Base-by-base conservation (phyloP, 1,284 basidiomycete genomes). In the Cerioporus squamosus region DNA sequence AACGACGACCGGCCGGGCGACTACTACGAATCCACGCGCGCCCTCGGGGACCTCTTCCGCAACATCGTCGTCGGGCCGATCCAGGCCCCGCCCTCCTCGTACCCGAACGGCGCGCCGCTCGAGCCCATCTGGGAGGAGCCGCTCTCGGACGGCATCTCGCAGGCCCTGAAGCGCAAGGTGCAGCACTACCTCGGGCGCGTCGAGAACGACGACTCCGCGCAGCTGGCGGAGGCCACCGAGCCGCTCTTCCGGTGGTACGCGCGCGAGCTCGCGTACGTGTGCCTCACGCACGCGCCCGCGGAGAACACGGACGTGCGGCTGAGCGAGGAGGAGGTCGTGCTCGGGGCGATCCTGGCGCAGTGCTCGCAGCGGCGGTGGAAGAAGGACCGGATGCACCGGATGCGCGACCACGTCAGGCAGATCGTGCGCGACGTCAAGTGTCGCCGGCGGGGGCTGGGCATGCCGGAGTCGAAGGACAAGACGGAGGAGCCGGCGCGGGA, bases 271-370 rank as follows among this genome's bases (percentile, higher is more conserved):
- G 72, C 77, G 33, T 91, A 88, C 70, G 85, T 91, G 52, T 83
- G 85, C 66, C 72, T 79, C 26, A 88, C 86, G 2, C 88, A 90
- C 69, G 83, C 88, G 1, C 71, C 92, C 23, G 82, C 87, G 8
- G 81, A 82, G 51, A 75, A 77, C 20, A 77, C 83, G 9, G 85
- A 81, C 18, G 78, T 78, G 24, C 75, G 77, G 20, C 76, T 93
- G 42, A 72, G 80, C 4, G 91, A 93, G 68, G 87, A 88, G 57
- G 91, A 93, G 67, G 78, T 91, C 29, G 84, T 90, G 2, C 72
- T 86, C 14, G 89, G 90, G 14, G 86, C 86, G 2, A 93, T 93
- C 60, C 73, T 90, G 39, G 86, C 85, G 0, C 85, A 84, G 50
- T 75, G 72, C 53, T 67, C 81, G 3, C 83, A 90, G 63, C 80